Percentiles rank a stretch among this genome's conserved stretches.
Evolutionary conservation across 805 yeast species (phyloP).

Genomic region (Saccharomycopsis amapae): DNA sequence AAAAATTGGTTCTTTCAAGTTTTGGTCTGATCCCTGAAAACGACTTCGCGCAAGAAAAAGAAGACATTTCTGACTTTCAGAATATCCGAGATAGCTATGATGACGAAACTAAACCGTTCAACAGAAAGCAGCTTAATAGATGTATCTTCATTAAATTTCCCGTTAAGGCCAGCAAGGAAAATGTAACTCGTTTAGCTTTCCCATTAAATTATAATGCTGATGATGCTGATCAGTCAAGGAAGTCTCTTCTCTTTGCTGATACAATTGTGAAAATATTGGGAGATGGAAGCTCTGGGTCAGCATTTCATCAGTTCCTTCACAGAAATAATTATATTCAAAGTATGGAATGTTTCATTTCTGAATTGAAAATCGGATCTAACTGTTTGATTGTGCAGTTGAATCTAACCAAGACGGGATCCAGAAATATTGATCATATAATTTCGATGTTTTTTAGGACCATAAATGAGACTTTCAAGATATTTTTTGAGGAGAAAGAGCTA

Average conservation of each 20-base stretch:
- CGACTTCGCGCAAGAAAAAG: conserved; percentile 16
- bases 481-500: background rate
- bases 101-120: conserved; percentile 25
- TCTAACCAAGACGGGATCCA: background rate
- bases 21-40: conserved; percentile 12
- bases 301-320: background rate
- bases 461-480: background rate
- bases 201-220: conserved; percentile 28
- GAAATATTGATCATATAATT: background rate
- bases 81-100: conserved; percentile 16
- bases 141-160: conserved; percentile 34
- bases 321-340: conserved; percentile 30
- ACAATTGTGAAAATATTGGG: conserved; percentile 58
- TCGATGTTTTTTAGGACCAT: background rate
- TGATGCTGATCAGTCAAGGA: conserved; percentile 8
- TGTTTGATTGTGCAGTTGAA: background rate
- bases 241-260: conserved; percentile 29
- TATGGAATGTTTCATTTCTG: conserved; percentile 32
- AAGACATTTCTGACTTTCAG: background rate
- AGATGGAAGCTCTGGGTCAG: conserved; percentile 38
- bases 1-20: conserved; percentile 38
- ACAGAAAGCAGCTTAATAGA: conserved; percentile 22
- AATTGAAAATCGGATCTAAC: background rate
- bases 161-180: conserved; percentile 18
- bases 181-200: conserved; percentile 38